phyloP scores from a whole-genome alignment of 1,139 yeast species.

The Saccharomyces hybrid region DNA sequence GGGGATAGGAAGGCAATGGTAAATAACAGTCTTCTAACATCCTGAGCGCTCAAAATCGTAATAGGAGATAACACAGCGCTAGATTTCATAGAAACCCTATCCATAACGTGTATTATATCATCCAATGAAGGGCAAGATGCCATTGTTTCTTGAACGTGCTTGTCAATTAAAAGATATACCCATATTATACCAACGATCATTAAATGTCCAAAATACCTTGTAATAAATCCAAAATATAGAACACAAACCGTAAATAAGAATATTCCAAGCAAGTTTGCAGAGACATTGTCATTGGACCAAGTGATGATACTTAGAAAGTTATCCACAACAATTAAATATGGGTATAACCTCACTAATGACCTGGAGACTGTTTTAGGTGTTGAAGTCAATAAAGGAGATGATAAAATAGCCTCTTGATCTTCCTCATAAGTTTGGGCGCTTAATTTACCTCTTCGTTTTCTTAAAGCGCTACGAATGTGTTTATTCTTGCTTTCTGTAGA shows the following conservation, averaged over 20 bases:
- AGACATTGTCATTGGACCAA: slow-evolving; percentile 84
- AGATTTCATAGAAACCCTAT: slow-evolving; percentile 65
- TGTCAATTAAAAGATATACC: slow-evolving; percentile 55
- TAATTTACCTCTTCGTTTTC: slow-evolving; percentile 11
- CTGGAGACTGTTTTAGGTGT: slow-evolving; percentile 92
- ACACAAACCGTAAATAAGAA: slow-evolving; percentile 52
- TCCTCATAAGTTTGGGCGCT: slow-evolving; percentile 10
- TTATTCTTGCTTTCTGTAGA: not conserved
- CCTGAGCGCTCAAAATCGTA: slow-evolving; percentile 66
- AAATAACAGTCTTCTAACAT: slow-evolving; percentile 68
- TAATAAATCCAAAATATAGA: slow-evolving; percentile 63
- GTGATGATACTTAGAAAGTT: slow-evolving; percentile 64
- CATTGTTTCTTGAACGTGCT: slow-evolving; percentile 45
- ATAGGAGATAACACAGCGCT: slow-evolving; percentile 73
- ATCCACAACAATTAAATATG: slow-evolving; percentile 70
- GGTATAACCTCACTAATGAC: slow-evolving; percentile 74
- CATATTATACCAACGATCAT: slow-evolving; percentile 61
- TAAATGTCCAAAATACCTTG: slow-evolving; percentile 75
- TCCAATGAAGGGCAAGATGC: slow-evolving; percentile 73
- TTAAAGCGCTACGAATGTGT: slow-evolving; percentile 24
- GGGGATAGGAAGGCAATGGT: slow-evolving; percentile 86
- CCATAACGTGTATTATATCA: slow-evolving; percentile 73
- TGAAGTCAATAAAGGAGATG: slow-evolving; percentile 62
- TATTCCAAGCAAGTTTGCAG: slow-evolving; percentile 62
- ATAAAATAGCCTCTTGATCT: slow-evolving; percentile 17